Conservation (phyloP, 2,329 filamentous ascomycete species). For the Cladophialophora immunda region DNA sequence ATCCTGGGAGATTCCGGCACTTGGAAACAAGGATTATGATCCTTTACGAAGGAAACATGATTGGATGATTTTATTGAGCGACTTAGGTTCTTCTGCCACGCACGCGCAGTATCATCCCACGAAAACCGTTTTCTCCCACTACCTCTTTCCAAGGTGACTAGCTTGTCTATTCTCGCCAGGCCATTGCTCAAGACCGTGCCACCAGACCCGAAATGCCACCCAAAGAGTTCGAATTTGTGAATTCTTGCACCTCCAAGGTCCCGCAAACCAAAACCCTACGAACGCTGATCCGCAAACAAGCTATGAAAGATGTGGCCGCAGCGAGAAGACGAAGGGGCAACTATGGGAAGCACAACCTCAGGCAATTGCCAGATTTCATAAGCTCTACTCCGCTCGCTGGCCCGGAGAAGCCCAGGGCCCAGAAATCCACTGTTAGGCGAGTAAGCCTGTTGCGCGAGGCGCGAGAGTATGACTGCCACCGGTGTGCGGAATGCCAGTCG, state of each 20-base stretch:
- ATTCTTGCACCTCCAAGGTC: background rate
- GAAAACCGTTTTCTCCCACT: background rate
- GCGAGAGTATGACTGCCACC: background rate
- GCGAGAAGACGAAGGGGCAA: background rate
- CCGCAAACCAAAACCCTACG: background rate
- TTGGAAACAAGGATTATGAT: background rate
- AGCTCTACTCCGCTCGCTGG: background rate
- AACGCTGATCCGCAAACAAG: background rate
- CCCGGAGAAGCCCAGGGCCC: background rate
- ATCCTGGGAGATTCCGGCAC: background rate
- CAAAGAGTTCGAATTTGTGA: background rate
- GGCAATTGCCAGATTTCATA: background rate
- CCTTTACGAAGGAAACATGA: background rate
- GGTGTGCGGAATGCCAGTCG: background rate
- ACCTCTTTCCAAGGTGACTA: no score
- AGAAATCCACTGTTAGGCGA: background rate
- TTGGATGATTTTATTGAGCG: background rate
- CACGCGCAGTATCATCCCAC: background rate
- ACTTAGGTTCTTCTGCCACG: no score
- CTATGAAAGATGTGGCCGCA: background rate
- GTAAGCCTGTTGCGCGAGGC: background rate
- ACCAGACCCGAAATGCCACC: background rate
- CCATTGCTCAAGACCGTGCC: background rate
- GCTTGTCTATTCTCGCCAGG: background rate
- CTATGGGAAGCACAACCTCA: background rate